phyloP scores from a whole-genome alignment of 176 grass and related monocot species.

The Luzula sylvatica region DNA sequence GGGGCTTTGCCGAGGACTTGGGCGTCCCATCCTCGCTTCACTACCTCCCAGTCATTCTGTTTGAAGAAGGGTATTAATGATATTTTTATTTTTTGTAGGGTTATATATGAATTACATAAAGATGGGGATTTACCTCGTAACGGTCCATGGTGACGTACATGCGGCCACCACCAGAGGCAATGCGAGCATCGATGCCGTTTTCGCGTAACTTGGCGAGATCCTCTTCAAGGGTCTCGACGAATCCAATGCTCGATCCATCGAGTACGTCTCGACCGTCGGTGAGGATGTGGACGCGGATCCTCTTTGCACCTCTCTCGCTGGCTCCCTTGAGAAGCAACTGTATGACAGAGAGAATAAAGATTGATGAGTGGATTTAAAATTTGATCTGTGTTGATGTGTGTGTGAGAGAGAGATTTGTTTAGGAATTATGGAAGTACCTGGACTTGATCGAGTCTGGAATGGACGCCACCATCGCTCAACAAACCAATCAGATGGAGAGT shows the following conservation, averaged over 20 bases:
- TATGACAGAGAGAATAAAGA: conserved; percentile 25
- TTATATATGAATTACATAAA: too few relatives aligned
- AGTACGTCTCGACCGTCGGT: conserved; percentile 98
- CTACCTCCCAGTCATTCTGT: conserved; percentile 92
- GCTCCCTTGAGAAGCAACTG: conserved; percentile 91
- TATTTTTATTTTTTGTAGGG: too few relatives aligned
- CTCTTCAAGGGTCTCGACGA: conserved; percentile 87
- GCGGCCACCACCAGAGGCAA: conserved; percentile 96
- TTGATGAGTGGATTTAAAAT: not conserved
- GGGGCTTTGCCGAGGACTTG: conserved; percentile 98
- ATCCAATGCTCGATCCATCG: conserved; percentile 89
- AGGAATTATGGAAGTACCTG: conserved; percentile 44
- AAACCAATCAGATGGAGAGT: conserved; percentile 94
- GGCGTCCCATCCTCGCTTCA: conserved; percentile 97
- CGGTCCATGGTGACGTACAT: conserved; percentile 99
- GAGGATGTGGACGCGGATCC: conserved; percentile 85
- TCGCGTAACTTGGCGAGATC: conserved; percentile 55
- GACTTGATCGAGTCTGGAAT: conserved; percentile 91
- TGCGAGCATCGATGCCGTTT: conserved; percentile 69
- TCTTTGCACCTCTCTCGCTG: conserved; percentile 76
- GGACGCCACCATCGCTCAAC: conserved; percentile 95
- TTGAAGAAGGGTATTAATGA: not conserved
- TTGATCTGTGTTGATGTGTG: not conserved
- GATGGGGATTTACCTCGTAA: conserved; percentile 52
- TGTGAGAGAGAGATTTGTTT: conserved; percentile 2